These are phyloP conservation scores for Clavispora carvajalis DNA, from an alignment of 805 yeast species.

Conservation along the genomic window DNA sequence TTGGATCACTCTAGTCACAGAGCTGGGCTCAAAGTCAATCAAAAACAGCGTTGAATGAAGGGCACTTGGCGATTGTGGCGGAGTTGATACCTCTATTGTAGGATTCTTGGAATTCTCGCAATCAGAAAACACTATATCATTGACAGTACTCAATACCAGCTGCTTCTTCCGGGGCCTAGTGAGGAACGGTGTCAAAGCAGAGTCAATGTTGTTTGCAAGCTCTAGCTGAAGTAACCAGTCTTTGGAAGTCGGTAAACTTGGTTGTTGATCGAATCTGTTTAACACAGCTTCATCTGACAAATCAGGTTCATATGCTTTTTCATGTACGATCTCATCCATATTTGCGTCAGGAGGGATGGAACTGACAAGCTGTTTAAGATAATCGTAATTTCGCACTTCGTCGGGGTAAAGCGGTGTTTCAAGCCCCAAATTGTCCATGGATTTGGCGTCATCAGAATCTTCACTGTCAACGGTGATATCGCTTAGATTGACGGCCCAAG, in stretches of 20 bases:
- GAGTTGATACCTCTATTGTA: conserved; percentile 20
- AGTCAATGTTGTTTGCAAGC: conserved; percentile 42
- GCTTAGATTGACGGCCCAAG: conserved; percentile 23
- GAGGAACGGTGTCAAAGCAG: conserved; percentile 34
- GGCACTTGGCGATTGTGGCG: conserved; percentile 11
- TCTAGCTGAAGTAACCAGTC: conserved; percentile 65
- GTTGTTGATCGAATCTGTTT: conserved; percentile 33
- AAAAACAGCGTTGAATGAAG: conserved; percentile 2
- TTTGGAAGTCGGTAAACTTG: conserved; percentile 45
- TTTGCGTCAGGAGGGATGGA: conserved; percentile 25
- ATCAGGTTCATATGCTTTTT: conserved; percentile 71
- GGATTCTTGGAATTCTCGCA: conserved; percentile 24
- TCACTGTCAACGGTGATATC: conserved; percentile 30
- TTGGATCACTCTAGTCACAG: conserved; percentile 13
- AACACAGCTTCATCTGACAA: conserved; percentile 32
- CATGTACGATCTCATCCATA: conserved; percentile 43
- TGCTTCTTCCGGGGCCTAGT: conserved; percentile 8
- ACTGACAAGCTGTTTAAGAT: conserved; percentile 30
- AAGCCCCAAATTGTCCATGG: conserved; percentile 10
- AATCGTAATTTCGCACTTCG: conserved; percentile 21
- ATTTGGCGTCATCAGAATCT: conserved; percentile 10
- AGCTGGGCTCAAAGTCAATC: conserved; percentile 9
- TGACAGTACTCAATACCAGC: conserved; percentile 35
- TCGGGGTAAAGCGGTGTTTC: conserved; percentile 10
- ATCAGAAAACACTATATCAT: conserved; percentile 44